Conservation (phyloP, 179 eudicot species). For the Silene vulgaris region DNA sequence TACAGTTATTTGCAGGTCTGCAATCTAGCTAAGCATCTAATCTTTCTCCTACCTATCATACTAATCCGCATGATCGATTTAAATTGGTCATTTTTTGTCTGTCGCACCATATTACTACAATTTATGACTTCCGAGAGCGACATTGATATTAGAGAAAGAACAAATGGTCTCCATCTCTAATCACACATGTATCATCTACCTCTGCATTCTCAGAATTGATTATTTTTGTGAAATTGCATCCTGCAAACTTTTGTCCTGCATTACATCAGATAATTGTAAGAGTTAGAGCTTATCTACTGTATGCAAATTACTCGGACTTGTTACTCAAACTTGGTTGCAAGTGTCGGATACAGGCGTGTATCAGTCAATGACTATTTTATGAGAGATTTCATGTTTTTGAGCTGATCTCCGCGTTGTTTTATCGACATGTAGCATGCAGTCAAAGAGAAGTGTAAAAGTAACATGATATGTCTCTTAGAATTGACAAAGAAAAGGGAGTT, state of each 20-base stretch:
- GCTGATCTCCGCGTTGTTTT: no score
- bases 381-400: background rate
- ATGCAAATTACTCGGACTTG: no score
- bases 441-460: background rate
- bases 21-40: background rate
- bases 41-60: background rate
- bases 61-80: background rate
- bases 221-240: slow-evolving; percentile 40
- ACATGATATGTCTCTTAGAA: no score
- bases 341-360: no score
- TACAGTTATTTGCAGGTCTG: slow-evolving; percentile 10
- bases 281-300: no score
- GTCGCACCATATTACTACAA: no score
- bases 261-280: slow-evolving; percentile 20
- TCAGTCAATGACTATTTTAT: no score
- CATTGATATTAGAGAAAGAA: slow-evolving; percentile 32
- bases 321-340: no score
- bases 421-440: no score
- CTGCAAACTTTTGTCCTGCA: slow-evolving; percentile 79
- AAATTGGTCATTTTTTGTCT: no score
- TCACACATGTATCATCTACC: slow-evolving; percentile 64
- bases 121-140: background rate
- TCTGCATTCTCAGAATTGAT: slow-evolving; percentile 63
- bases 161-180: slow-evolving; percentile 84
- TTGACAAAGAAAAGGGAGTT: slow-evolving; percentile 15